Evolutionary conservation across 2,329 filamentous ascomycete species (phyloP).

Genomic region (Trichoderma pleuroti): DNA sequence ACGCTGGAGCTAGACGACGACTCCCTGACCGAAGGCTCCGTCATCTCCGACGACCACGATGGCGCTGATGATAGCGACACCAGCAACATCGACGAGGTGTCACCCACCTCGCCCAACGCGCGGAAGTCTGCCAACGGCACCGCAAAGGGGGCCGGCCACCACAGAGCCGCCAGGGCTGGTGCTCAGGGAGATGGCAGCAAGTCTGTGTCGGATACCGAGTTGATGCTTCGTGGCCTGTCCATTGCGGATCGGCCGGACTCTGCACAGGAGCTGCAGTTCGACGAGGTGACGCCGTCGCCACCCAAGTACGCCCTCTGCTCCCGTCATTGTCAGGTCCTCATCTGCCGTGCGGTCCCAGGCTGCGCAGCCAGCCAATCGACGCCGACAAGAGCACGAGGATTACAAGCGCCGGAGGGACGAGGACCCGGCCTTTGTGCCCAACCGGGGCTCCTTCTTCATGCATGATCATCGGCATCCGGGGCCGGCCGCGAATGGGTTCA

Average conservation of each 20-base stretch:
- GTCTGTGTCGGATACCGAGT: constrained; percentile 51
- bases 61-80: constrained; percentile 59
- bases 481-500: constrained; percentile 73
- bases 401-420: constrained; percentile 84
- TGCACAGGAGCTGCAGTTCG: constrained; percentile 46
- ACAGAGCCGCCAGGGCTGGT: constrained; percentile 35
- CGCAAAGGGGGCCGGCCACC: constrained; percentile 33
- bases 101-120: constrained; percentile 45
- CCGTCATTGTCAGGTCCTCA: constrained; percentile 54
- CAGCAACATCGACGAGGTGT: constrained; percentile 58
- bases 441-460: constrained; percentile 93
- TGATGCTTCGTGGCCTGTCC: constrained; percentile 55
- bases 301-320: constrained; percentile 43
- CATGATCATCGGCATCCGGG: constrained; percentile 84
- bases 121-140: constrained; percentile 43
- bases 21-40: constrained; percentile 62
- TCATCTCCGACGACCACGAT: constrained; percentile 60
- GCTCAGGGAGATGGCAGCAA: constrained; percentile 35
- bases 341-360: constrained; percentile 44
- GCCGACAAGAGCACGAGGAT: constrained; percentile 83
- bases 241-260: constrained; percentile 42
- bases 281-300: constrained; percentile 40
- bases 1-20: constrained; percentile 60
- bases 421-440: constrained; percentile 90
- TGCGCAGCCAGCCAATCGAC: constrained; percentile 63